These are phyloP conservation scores for Naganishia liquefaciens DNA, from an alignment of 1,284 basidiomycete species.

Conservation along the genomic window DNA sequence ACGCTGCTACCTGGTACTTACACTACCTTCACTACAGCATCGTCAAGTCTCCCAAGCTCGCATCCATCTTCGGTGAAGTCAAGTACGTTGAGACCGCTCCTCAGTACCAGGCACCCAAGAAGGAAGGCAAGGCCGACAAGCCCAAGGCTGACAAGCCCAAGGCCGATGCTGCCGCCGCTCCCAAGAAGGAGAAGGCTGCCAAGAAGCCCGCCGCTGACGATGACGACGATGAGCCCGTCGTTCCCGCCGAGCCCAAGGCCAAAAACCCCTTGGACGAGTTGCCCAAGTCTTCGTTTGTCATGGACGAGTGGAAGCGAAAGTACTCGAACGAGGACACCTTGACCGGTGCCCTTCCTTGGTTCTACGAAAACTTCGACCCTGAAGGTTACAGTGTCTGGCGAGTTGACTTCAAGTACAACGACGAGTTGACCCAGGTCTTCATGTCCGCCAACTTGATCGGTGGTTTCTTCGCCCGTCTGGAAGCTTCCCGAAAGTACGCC, in stretches of 20 bases:
- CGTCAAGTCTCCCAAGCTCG: conserved; percentile 75
- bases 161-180: conserved; percentile 57
- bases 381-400: conserved; percentile 90
- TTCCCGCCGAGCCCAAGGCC: conserved; percentile 68
- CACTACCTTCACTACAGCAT: conserved; percentile 54
- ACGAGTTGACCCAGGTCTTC: conserved; percentile 87
- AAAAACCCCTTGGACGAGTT: conserved; percentile 94
- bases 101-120: conserved; percentile 71
- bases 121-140: conserved; percentile 59
- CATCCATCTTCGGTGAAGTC: conserved; percentile 65
- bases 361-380: conserved; percentile 88
- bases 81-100: conserved; percentile 70
- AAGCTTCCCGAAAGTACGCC: conserved; percentile 93
- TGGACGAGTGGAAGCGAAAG: conserved; percentile 96
- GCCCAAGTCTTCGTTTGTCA: conserved; percentile 88
- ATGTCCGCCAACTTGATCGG: conserved; percentile 81
- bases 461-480: conserved; percentile 94
- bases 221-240: conserved; percentile 64
- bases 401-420: conserved; percentile 93
- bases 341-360: conserved; percentile 69
- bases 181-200: conserved; percentile 60
- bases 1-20: too few relatives aligned
- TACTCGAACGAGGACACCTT: conserved; percentile 98
- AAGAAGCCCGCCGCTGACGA: conserved; percentile 62
- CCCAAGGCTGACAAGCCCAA: conserved; percentile 58